Percentiles rank a stretch among this genome's conserved stretches.
These are phyloP conservation scores for Talaromyces sp. DNA, from an alignment of 2,329 filamentous ascomycete species.

Conservation along the genomic window DNA sequence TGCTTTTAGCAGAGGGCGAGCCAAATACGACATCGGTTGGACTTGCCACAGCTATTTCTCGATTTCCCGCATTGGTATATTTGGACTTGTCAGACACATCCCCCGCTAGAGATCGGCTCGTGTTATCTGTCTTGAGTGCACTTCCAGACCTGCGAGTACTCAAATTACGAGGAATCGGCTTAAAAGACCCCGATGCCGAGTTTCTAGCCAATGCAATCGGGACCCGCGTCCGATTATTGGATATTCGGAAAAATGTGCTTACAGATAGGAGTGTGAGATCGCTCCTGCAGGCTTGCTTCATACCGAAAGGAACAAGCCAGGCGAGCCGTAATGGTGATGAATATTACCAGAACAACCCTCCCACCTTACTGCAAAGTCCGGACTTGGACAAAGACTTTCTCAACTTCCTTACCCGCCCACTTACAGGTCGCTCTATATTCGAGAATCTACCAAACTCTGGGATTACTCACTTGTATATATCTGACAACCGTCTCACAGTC, in stretches of 20 bases:
- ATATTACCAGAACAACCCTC: background rate
- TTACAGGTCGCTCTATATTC: conserved; percentile 51
- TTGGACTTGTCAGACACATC: conserved; percentile 54
- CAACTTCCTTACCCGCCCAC: conserved; percentile 44
- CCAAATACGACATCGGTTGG: conserved; percentile 54
- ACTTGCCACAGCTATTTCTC: conserved; percentile 48
- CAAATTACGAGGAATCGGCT: conserved; percentile 50
- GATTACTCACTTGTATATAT: conserved; percentile 57
- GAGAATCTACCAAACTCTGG: conserved; percentile 52
- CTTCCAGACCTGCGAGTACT: conserved; percentile 52
- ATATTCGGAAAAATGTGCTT: conserved; percentile 53
- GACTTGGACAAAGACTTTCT: conserved; percentile 46
- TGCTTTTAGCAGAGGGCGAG: conserved; percentile 54
- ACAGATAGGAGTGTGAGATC: conserved; percentile 52
- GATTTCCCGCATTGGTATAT: conserved; percentile 53
- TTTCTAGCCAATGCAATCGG: conserved; percentile 50
- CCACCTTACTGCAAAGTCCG: conserved; percentile 22
- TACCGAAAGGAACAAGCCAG: conserved; percentile 17
- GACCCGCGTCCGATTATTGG: conserved; percentile 50
- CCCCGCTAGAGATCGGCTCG: conserved; percentile 44
- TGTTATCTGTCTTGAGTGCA: conserved; percentile 45
- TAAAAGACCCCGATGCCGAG: conserved; percentile 51
- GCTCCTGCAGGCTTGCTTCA: conserved; percentile 50
- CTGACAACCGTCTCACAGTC: conserved; percentile 52
- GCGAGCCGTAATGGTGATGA: conserved; percentile 5